phyloP scores from a whole-genome alignment of 495 filamentous ascomycete genomes.

The Penicillium cosmopolitanum region DNA sequence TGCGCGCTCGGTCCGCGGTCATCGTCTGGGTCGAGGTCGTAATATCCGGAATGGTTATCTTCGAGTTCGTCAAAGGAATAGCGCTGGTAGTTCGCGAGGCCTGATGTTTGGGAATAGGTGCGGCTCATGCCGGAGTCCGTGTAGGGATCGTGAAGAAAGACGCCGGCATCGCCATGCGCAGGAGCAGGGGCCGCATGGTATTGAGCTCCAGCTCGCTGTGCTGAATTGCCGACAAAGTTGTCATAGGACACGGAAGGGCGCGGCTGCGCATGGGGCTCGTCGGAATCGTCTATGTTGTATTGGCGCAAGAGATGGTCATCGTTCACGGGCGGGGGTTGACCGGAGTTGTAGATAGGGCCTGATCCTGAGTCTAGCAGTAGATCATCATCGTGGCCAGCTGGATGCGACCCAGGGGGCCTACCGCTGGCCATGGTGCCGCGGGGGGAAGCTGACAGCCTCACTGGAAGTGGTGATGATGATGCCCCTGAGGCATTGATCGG shows the following conservation, averaged over 20 bases:
- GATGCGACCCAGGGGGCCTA: constrained; percentile 65
- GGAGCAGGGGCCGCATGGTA: constrained; percentile 22
- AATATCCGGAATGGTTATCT: constrained; percentile 71
- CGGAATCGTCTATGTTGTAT: constrained; percentile 68
- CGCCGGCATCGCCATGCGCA: constrained; percentile 35
- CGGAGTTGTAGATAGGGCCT: constrained; percentile 70
- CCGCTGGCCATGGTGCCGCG: constrained; percentile 58
- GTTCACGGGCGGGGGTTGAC: constrained; percentile 70
- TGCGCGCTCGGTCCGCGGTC: constrained; percentile 62
- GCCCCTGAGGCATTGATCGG: constrained; percentile 54
- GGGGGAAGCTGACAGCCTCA: constrained; percentile 48
- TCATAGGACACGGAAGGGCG: constrained; percentile 93
- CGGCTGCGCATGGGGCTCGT: constrained; percentile 53
- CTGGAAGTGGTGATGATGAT: constrained; percentile 27
- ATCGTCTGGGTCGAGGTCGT: constrained; percentile 53
- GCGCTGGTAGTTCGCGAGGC: constrained; percentile 80
- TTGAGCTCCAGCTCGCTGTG: constrained; percentile 46
- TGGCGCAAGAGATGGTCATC: constrained; percentile 76
- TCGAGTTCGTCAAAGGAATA: constrained; percentile 87
- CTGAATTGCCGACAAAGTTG: constrained; percentile 79
- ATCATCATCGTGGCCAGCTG: constrained; percentile 65
- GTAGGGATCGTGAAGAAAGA: constrained; percentile 51
- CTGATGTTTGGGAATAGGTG: constrained; percentile 84
- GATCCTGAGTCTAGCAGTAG: constrained; percentile 73
- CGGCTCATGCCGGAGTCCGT: constrained; percentile 42